Percentiles rank a stretch among this genome's conserved stretches.
phyloP scores from a whole-genome alignment of 169 alveolate genomes.

The Plasmodium chabaudi region DNA sequence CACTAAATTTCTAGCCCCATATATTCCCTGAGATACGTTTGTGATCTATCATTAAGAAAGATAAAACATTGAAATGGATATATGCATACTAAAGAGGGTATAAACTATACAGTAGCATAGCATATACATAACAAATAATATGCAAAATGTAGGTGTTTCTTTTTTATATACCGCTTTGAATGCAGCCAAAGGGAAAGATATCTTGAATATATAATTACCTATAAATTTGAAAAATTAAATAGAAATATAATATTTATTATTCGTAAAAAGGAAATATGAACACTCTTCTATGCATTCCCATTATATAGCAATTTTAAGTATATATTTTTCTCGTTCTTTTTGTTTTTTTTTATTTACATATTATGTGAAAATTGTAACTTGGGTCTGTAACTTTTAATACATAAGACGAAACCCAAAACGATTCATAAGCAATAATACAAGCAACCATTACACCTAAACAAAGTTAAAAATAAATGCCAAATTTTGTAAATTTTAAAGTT shows the following conservation, averaged over 20 bases:
- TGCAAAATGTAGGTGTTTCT: not conserved
- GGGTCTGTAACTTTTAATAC: constrained; percentile 24
- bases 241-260: not conserved
- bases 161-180: constrained; percentile 50
- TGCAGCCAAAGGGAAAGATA: constrained; percentile 63
- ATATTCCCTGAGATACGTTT: constrained; percentile 71
- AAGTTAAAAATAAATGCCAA: not conserved
- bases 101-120: too few species aligned
- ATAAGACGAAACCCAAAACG: constrained; percentile 60
- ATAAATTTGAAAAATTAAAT: constrained; percentile 9
- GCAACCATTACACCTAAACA: constrained; percentile 69
- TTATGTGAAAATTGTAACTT: constrained; percentile 10
- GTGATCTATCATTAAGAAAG: constrained; percentile 54
- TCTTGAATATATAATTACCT: constrained; percentile 25
- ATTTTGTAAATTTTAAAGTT: not conserved
- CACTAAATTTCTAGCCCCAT: constrained; percentile 63
- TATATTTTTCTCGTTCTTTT: not conserved
- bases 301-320: not conserved
- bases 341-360: constrained; percentile 39
- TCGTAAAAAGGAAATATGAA: constrained; percentile 2
- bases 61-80: constrained; percentile 1
- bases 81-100: not conserved
- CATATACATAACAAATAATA: not conserved
- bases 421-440: constrained; percentile 67
- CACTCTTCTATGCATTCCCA: not conserved